Conservation (phyloP, 163 green algal genomes). For the Coccomyxa subellipsoidea region DNA sequence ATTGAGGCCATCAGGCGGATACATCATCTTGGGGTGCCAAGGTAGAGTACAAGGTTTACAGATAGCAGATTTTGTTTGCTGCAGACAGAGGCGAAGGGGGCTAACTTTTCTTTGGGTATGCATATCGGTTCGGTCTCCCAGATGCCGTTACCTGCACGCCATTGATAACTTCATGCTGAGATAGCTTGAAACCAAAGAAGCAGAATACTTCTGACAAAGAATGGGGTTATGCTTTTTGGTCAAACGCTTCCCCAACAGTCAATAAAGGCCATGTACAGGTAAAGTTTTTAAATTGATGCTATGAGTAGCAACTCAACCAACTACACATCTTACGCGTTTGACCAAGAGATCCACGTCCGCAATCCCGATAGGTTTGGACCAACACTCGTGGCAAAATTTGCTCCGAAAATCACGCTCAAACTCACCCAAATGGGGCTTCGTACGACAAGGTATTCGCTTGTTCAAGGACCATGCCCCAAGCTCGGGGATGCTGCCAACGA, state of each 20-base stretch:
- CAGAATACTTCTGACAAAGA: background rate
- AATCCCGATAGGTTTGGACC: background rate
- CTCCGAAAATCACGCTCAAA: background rate
- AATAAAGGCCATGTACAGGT: background rate
- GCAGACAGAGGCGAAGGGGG: background rate
- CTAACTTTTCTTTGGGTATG: background rate
- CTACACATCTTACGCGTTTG: background rate
- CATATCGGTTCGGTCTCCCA: constrained; percentile 1
- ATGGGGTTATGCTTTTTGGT: background rate
- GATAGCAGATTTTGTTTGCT: background rate
- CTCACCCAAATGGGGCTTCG: background rate
- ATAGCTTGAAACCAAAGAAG: background rate
- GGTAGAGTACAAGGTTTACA: background rate
- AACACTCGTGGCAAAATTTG: no score
- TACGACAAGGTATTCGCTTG: background rate
- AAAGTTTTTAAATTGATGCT: background rate
- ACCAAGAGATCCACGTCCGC: background rate
- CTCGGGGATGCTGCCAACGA: constrained; percentile 10
- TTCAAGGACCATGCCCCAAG: constrained; percentile 6
- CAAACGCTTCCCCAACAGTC: background rate
- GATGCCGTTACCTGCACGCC: background rate
- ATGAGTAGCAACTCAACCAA: background rate
- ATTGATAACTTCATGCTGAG: background rate
- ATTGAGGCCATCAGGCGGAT: no score
- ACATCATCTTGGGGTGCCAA: no score